Conservation (phyloP, 2,329 filamentous ascomycete genomes). For the Aspergillus eucalypticola region DNA sequence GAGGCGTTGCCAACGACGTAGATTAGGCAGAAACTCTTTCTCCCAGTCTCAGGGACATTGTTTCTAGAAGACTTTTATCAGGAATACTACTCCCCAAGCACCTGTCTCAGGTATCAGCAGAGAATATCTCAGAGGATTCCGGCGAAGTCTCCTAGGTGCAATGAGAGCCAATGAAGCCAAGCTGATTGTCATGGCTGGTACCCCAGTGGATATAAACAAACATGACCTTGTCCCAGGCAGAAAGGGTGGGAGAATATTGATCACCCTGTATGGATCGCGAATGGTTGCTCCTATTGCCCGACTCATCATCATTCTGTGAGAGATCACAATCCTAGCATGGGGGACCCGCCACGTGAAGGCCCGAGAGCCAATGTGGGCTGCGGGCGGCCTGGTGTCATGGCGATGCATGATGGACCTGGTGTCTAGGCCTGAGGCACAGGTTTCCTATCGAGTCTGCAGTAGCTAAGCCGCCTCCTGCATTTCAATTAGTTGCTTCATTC, state of each 20-base stretch:
- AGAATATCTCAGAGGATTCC: too few species aligned
- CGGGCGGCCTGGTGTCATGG: background rate
- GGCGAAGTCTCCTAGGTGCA: too few species aligned
- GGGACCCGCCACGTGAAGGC: conserved; percentile 7
- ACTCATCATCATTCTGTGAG: background rate
- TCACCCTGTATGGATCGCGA: background rate
- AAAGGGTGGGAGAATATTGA: background rate
- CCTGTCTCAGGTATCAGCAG: too few species aligned
- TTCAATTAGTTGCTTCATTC: background rate
- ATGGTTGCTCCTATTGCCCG: background rate
- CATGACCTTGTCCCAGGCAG: background rate
- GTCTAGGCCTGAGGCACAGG: conserved; percentile 1
- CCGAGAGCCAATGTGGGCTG: background rate
- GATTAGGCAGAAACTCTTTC: too few species aligned
- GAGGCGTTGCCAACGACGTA: too few species aligned
- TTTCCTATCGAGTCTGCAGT: background rate
- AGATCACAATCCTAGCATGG: conserved; percentile 5
- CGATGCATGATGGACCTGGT: background rate
- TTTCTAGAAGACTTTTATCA: too few species aligned
- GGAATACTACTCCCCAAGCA: too few species aligned
- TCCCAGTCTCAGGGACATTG: too few species aligned
- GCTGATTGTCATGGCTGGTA: too few species aligned
- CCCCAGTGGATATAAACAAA: background rate
- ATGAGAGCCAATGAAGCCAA: too few species aligned
- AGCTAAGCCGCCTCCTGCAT: conserved; percentile 8